phyloP scores from a whole-genome alignment of 768 basidiomycete genomes.

The Megacollybia marginata region DNA sequence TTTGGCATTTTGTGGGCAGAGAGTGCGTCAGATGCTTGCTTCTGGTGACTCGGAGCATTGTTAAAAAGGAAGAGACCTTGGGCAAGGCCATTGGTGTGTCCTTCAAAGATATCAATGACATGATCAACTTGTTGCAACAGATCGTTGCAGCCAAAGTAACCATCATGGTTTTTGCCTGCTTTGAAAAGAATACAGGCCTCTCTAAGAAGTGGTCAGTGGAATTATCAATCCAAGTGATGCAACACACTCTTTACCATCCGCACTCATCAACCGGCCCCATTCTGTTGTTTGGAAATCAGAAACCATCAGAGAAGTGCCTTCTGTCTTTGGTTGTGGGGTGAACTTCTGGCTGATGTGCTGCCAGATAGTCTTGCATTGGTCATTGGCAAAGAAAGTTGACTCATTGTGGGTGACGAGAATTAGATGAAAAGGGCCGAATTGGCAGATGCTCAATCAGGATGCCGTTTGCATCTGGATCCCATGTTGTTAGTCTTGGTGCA shows the following conservation, averaged over 20 bases:
- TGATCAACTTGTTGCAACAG: slow-evolving; percentile 18
- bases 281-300: slow-evolving; percentile 27
- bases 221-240: slow-evolving; percentile 14
- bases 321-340: slow-evolving; percentile 27
- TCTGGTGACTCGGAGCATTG: slow-evolving; percentile 29
- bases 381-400: background rate
- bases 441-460: background rate
- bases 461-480: slow-evolving; percentile 19
- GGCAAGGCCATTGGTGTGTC: slow-evolving; percentile 19
- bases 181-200: slow-evolving; percentile 14
- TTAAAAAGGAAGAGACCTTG: slow-evolving; percentile 18
- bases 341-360: background rate
- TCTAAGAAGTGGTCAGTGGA: slow-evolving; percentile 20
- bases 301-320: slow-evolving; percentile 31
- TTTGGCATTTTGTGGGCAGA: slow-evolving; percentile 31
- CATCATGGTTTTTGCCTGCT: slow-evolving; percentile 20
- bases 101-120: slow-evolving; percentile 14
- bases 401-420: slow-evolving; percentile 19
- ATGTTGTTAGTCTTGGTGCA: slow-evolving; percentile 13
- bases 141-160: slow-evolving; percentile 24
- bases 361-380: background rate
- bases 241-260: slow-evolving; percentile 8
- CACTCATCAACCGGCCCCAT: slow-evolving; percentile 15
- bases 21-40: slow-evolving; percentile 20
- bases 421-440: slow-evolving; percentile 5